Evolutionary conservation across 1,284 basidiomycete genomes (phyloP).

Genomic region (Ceraceosorus guamensis): DNA sequence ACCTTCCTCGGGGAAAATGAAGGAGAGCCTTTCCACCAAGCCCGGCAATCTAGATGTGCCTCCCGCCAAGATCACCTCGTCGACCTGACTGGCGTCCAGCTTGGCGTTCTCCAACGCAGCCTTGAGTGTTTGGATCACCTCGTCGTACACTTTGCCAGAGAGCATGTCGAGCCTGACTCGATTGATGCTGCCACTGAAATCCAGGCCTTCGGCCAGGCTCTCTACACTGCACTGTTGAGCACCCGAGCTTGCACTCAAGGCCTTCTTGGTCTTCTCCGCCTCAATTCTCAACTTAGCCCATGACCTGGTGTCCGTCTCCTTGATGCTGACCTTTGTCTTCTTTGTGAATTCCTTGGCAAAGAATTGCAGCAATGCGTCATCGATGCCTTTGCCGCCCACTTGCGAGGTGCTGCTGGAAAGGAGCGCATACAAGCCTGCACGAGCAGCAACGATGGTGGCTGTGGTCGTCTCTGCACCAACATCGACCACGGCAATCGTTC

Average conservation of each 20-base stretch:
- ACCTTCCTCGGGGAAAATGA: conserved; percentile 64
- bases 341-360: conserved; percentile 96
- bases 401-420: conserved; percentile 53
- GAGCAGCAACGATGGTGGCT: conserved; percentile 54
- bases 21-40: conserved; percentile 65
- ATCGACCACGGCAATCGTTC: conserved; percentile 57
- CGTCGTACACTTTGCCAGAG: conserved; percentile 63
- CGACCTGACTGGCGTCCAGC: conserved; percentile 70
- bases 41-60: conserved; percentile 79
- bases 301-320: conserved; percentile 60
- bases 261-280: conserved; percentile 90
- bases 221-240: conserved; percentile 81
- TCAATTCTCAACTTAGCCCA: conserved; percentile 88
- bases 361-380: conserved; percentile 76
- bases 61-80: conserved; percentile 77
- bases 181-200: conserved; percentile 88
- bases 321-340: conserved; percentile 76
- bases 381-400: conserved; percentile 63
- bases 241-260: conserved; percentile 75
- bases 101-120: conserved; percentile 49
- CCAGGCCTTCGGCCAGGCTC: conserved; percentile 85
- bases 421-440: conserved; percentile 55
- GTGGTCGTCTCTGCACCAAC: conserved; percentile 57
- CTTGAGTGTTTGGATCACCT: conserved; percentile 32
- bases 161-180: conserved; percentile 88